Percentiles rank a stretch among this genome's conserved stretches.
These are phyloP conservation scores for Podaxis rugospora DNA, from an alignment of 768 basidiomycete species.

Conservation along the genomic window DNA sequence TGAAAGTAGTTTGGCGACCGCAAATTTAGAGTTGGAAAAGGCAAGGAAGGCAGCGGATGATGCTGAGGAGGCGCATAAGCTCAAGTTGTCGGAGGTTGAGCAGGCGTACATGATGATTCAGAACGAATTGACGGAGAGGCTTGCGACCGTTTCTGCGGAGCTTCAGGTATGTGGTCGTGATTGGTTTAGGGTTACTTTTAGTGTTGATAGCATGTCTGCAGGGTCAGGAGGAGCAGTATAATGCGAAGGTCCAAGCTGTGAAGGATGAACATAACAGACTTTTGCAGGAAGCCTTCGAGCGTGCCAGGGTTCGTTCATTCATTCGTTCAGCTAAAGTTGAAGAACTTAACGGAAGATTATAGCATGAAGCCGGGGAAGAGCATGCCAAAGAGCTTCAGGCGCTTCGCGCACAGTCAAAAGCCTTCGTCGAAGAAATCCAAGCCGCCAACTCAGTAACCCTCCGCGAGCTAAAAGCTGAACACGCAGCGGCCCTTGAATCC, in stretches of 20 bases:
- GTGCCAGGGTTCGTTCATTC: slow-evolving; percentile 59
- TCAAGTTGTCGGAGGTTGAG: slow-evolving; percentile 50
- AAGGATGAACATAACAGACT: slow-evolving; percentile 60
- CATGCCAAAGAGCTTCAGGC: slow-evolving; percentile 70
- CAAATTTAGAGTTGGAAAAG: slow-evolving; percentile 44
- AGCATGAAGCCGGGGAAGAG: slow-evolving; percentile 68
- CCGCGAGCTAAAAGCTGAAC: slow-evolving; percentile 60
- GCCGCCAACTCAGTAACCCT: slow-evolving; percentile 55
- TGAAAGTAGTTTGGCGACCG: slow-evolving; percentile 40
- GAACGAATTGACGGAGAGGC: slow-evolving; percentile 48
- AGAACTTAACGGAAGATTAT: background rate
- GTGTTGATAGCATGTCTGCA: slow-evolving; percentile 23
- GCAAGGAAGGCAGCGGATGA: slow-evolving; percentile 39
- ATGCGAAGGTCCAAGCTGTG: slow-evolving; percentile 59
- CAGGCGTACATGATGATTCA: slow-evolving; percentile 43
- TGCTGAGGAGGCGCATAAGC: slow-evolving; percentile 42
- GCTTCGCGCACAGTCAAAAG: slow-evolving; percentile 62
- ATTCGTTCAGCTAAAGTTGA: background rate
- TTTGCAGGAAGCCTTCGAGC: slow-evolving; percentile 68
- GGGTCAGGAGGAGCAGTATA: slow-evolving; percentile 69
- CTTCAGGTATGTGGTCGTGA: slow-evolving; percentile 50
- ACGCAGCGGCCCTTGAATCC: slow-evolving; percentile 53
- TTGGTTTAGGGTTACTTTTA: background rate
- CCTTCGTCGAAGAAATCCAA: slow-evolving; percentile 66
- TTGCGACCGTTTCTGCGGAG: slow-evolving; percentile 52